Evolutionary conservation across 2,329 filamentous ascomycete species (phyloP).

Genomic region (Pseudophaeomoniella oleicola): DNA sequence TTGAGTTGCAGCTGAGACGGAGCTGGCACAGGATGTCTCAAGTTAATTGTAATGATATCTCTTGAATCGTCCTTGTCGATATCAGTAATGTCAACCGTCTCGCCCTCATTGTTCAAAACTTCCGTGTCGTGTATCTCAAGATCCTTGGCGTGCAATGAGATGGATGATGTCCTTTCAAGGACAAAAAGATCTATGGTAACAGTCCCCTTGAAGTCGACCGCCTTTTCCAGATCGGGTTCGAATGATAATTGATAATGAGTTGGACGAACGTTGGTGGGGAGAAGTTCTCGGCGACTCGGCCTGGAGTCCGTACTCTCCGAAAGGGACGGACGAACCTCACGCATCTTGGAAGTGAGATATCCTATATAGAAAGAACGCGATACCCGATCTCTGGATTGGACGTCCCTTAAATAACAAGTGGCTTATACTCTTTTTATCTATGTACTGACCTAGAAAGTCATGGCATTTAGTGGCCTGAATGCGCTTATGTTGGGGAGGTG

Average conservation of each 20-base stretch:
- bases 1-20: not conserved
- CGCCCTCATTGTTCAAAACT: not conserved
- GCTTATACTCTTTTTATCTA: no score
- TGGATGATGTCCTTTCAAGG: not conserved
- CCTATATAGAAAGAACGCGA: no score
- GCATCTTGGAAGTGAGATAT: no score
- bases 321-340: no score
- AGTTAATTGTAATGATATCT: not conserved
- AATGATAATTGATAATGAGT: constrained; percentile 1
- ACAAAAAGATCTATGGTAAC: not conserved
- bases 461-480: no score
- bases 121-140: constrained; percentile 1
- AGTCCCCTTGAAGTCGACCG: not conserved
- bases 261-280: not conserved
- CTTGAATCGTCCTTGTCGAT: not conserved
- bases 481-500: no score
- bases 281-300: constrained; percentile 1
- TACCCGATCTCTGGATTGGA: no score
- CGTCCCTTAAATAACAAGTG: no score
- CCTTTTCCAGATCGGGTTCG: not conserved
- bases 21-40: not conserved
- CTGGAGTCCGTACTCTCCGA: no score
- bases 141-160: not conserved
- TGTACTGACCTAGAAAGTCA: no score
- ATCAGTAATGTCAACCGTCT: not conserved